Evolutionary conservation across 2,329 filamentous ascomycete species (phyloP), one percentile per base, ranked within the genome.

Genomic region (Penicillium palitans): DNA sequence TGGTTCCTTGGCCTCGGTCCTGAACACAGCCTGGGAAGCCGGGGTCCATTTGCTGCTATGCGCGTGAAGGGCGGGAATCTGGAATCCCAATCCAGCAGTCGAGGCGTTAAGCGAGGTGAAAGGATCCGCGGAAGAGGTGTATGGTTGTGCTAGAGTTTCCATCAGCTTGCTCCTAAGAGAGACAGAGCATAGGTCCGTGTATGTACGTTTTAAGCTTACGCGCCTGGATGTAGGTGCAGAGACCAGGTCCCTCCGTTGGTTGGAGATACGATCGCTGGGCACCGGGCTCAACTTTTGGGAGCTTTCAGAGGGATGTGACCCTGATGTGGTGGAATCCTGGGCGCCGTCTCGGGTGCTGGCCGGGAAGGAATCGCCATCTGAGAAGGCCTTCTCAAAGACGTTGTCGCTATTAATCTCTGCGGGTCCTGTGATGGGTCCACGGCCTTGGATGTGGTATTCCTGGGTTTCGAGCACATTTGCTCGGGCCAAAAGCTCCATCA

Each of bases 11-110:
- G 90, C 84, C 74, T 96, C 91, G n/a, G 95, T 99, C 8, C 93
- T 96, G 73, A 99, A 99, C 57, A 99, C 97, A 53, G 95, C 95
- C 74, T 99, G 95, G 6, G 93, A 90, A 42, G 91, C 90, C 8
- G 92, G 92, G 15, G 90, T 88, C 87, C 92, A 96, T 74, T 95
- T 87, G 68, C 90, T 95, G 58, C 91, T 90, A 75, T 97, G 93
- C 9, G 90, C 90, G 74, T 97, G 93, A n/a, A 90, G 83, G 10
- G 83, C 80, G 17, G 88, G 80, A 13, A 70, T 67, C 17, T 68
- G 69, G 25, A 74, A 81, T 42, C 75, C 73, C 54, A 76, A 66
- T 52, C 76, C 73, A 52, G 72, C 61, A 21, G 70, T 67, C 40
- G 75, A 74, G 41, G 72, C 70, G 42, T 61, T 65, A n/a, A 68